Evolutionary conservation across 495 filamentous ascomycete genomes (phyloP).

Genomic region (Friedmanniomyces simplex): DNA sequence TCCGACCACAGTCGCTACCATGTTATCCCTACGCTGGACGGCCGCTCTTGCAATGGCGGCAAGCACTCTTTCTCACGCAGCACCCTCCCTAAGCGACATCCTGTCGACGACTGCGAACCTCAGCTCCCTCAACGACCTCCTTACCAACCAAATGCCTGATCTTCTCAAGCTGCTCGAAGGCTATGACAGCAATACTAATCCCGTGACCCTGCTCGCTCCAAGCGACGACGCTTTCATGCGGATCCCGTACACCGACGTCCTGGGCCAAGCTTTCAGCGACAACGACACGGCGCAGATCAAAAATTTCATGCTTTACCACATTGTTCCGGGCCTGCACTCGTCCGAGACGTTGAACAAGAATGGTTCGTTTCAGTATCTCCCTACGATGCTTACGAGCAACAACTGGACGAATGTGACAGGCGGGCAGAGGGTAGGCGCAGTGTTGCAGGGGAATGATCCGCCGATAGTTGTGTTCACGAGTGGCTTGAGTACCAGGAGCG

Average conservation of each 20-base stretch:
- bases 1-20: neutral
- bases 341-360: neutral
- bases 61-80: neutral
- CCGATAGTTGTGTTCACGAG: neutral
- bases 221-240: constrained; percentile 1
- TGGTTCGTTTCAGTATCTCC: neutral
- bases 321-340: neutral
- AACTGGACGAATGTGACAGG: neutral
- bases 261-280: neutral
- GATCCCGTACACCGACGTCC: neutral
- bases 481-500: neutral
- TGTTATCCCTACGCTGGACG: neutral
- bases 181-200: neutral
- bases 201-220: neutral
- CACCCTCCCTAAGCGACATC: neutral
- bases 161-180: constrained; percentile 48
- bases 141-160: constrained; percentile 51
- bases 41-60: neutral
- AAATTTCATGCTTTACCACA: neutral
- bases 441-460: neutral
- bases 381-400: neutral
- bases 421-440: neutral
- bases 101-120: constrained; percentile 2
- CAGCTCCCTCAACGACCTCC: constrained; percentile 51
- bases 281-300: neutral